A percentile compares a stretch with the other conserved stretches of the same genome.
phyloP scores from a whole-genome alignment of 352 stramenopile species.

The Bremia lactucae region DNA sequence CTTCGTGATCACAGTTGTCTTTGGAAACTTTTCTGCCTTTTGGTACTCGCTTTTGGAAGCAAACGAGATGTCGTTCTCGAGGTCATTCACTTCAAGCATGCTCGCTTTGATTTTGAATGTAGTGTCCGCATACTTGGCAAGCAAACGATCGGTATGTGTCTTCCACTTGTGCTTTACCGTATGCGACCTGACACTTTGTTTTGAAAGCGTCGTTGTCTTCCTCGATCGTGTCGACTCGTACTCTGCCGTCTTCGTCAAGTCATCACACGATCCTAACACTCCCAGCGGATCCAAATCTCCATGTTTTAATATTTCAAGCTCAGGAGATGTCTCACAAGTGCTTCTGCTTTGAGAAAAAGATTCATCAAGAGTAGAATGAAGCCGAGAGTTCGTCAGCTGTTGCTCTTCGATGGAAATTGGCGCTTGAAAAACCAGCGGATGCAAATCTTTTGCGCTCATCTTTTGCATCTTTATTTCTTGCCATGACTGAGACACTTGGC shows the following conservation, averaged over 20 bases:
- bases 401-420: conserved; percentile 2
- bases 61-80: conserved; percentile 46
- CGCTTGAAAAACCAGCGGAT: conserved; percentile 30
- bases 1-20: conserved; percentile 43
- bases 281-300: conserved; percentile 64
- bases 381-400: background rate
- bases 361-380: background rate
- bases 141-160: conserved; percentile 47
- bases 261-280: conserved; percentile 20
- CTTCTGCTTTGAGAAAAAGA: conserved; percentile 3
- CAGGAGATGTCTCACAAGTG: conserved; percentile 3
- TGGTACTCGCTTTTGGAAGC: conserved; percentile 31
- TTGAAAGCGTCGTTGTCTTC: background rate
- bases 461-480: conserved; percentile 11
- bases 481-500: conserved; percentile 17
- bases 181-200: background rate
- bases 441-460: conserved; percentile 24
- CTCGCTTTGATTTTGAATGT: conserved; percentile 74
- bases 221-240: conserved; percentile 1
- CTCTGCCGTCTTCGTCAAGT: background rate
- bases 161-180: conserved; percentile 61
- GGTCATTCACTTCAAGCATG: conserved; percentile 65
- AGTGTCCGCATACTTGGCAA: conserved; percentile 51
- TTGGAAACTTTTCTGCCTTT: conserved; percentile 19
- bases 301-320: conserved; percentile 52